A percentile compares a stretch with the other conserved stretches of the same genome.
Conservation (phyloP, 352 stramenopile genomes). For the Pythium dissimile region DNA sequence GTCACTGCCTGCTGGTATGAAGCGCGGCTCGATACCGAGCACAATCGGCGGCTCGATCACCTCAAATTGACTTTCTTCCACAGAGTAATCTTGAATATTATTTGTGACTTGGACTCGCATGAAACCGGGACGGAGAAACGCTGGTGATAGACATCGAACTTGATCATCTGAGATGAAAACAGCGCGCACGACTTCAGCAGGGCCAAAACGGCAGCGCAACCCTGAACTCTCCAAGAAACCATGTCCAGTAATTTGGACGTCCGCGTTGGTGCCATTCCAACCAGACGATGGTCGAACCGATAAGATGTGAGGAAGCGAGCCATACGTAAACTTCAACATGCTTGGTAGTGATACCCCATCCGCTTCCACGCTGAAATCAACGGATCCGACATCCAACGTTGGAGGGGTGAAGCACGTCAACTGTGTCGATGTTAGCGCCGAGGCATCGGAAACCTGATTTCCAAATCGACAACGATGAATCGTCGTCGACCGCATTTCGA, state of each 20-base stretch:
- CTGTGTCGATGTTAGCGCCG: conserved; percentile 1
- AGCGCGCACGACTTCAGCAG: conserved; percentile 24
- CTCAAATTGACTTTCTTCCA: conserved; percentile 28
- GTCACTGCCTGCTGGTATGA: not conserved
- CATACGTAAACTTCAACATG: not conserved
- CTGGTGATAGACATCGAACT: conserved; percentile 30
- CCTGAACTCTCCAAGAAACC: conserved; percentile 32
- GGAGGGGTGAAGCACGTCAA: conserved; percentile 4
- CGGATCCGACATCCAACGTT: not conserved
- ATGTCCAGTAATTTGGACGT: conserved; percentile 26
- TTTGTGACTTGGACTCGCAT: conserved; percentile 46
- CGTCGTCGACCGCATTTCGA: not conserved
- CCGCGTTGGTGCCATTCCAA: conserved; percentile 29
- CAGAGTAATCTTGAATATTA: conserved; percentile 53
- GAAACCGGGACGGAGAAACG: conserved; percentile 21
- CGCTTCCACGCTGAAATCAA: not conserved
- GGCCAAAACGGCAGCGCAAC: conserved; percentile 43
- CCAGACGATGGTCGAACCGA: conserved; percentile 17
- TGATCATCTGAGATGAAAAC: conserved; percentile 32
- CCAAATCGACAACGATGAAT: conserved; percentile 20
- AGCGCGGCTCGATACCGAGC: conserved; percentile 27
- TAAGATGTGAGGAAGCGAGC: not conserved
- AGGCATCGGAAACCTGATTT: not conserved
- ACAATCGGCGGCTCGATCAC: conserved; percentile 34
- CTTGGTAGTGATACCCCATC: not conserved